Evolutionary conservation across 345 rosid genomes (phyloP).

Genomic region (Moringa oleifera): DNA sequence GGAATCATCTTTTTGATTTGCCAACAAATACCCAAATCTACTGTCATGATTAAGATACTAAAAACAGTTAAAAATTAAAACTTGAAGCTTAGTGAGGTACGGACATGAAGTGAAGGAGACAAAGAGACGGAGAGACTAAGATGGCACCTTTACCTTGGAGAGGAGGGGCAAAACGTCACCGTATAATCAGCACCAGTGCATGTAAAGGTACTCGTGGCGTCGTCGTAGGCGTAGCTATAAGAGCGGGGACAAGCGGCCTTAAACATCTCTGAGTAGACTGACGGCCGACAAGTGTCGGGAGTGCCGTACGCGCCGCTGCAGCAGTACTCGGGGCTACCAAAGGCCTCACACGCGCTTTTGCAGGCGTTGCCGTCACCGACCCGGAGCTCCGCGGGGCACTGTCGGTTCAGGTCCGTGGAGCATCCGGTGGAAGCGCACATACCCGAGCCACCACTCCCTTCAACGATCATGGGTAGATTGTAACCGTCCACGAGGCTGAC

Average conservation of each 20-base stretch:
- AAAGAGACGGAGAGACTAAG: background rate
- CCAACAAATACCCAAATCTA: too few species aligned
- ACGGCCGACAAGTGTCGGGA: constrained; percentile 76
- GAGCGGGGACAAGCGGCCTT: constrained; percentile 90
- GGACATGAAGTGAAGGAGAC: background rate
- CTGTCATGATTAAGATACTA: too few species aligned
- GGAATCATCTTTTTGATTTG: too few species aligned
- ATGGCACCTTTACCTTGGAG: constrained; percentile 69
- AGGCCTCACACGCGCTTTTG: constrained; percentile 93
- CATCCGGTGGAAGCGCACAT: constrained; percentile 77
- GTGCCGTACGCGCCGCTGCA: constrained; percentile 93
- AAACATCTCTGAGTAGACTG: constrained; percentile 85
- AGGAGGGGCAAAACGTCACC: constrained; percentile 89
- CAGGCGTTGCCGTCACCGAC: constrained; percentile 69
- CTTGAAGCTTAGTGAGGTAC: too few species aligned
- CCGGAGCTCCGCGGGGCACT: constrained; percentile 71
- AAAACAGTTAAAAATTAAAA: too few species aligned
- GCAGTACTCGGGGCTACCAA: constrained; percentile 87
- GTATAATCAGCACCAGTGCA: constrained; percentile 87
- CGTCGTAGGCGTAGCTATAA: constrained; percentile 94
- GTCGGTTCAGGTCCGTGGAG: constrained; percentile 60
- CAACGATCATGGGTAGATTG: constrained; percentile 77
- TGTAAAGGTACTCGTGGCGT: constrained; percentile 86
- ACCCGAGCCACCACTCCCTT: constrained; percentile 77
- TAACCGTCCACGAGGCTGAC: constrained; percentile 96